Evolutionary conservation across 495 filamentous ascomycete species (phyloP).

Genomic region (Aspergillus affinis): DNA sequence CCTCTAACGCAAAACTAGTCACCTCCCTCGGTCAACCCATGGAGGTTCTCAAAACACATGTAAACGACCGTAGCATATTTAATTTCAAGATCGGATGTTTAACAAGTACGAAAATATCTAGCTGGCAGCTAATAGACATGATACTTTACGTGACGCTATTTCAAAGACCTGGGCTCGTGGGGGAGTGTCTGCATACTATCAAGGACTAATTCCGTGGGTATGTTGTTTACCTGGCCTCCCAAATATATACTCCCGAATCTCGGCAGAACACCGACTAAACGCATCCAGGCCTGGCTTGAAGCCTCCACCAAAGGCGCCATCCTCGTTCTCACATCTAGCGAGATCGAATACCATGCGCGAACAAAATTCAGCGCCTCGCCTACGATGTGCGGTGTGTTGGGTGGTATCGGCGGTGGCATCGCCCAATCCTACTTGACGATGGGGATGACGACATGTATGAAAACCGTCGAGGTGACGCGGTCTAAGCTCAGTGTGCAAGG

Average conservation of each 20-base stretch:
- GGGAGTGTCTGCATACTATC: conserved; percentile 3
- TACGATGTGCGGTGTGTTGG: conserved; percentile 7
- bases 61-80: no score
- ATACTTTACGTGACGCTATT: no score
- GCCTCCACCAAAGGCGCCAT: conserved; percentile 18
- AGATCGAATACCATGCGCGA: conserved; percentile 14
- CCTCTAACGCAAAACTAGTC: no score
- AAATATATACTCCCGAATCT: no score
- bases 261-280: no score
- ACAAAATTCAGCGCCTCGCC: conserved; percentile 1
- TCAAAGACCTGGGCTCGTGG: no score
- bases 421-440: conserved; percentile 16
- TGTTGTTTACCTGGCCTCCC: no score
- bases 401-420: conserved; percentile 15
- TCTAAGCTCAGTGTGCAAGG: conserved; percentile 5
- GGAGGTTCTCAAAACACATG: no score
- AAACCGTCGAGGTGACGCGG: conserved; percentile 15
- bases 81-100: no score
- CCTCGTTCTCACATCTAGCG: conserved; percentile 11
- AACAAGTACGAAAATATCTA: no score
- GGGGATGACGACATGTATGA: conserved; percentile 20
- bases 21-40: no score
- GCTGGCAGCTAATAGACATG: no score
- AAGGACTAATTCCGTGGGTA: conserved; percentile 18
- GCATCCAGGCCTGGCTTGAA: conserved; percentile 12